A percentile compares a stretch with the other conserved stretches of the same genome.
phyloP scores from a whole-genome alignment of 176 grass and related monocot genomes.

The Aegilops longissima region DNA sequence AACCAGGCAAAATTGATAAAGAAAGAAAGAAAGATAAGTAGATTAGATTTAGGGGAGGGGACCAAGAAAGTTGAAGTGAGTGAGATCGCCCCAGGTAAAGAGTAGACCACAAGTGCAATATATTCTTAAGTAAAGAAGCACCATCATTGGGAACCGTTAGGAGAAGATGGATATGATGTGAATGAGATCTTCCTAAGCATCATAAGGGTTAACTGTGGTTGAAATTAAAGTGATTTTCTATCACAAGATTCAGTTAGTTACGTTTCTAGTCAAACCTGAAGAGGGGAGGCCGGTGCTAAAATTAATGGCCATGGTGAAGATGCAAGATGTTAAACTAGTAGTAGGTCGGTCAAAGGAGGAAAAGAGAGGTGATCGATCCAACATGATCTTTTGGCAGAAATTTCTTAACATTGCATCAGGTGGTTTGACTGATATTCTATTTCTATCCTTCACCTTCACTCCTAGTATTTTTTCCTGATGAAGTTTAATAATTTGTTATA shows the following conservation, averaged over 20 bases:
- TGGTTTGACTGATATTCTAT: conserved; percentile 27
- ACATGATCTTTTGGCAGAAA: conserved; percentile 11
- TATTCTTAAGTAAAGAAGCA: conserved; percentile 8
- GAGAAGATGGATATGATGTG: conserved; percentile 22
- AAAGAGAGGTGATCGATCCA: conserved; percentile 13
- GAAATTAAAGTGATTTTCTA: not conserved
- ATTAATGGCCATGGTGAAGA: conserved; percentile 1
- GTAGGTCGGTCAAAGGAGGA: conserved; percentile 17
- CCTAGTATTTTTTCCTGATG: not conserved
- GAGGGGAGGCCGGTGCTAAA: not conserved
- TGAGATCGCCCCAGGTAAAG: conserved; percentile 24
- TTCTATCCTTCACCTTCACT: conserved; percentile 17
- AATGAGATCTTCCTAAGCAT: conserved; percentile 24
- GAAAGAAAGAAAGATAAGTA: not conserved
- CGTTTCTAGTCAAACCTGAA: conserved; percentile 14
- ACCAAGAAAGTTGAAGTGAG: conserved; percentile 37
- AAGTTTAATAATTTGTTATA: not conserved
- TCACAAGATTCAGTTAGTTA: not conserved
- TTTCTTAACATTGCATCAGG: conserved; percentile 38
- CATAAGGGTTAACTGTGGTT: not conserved
- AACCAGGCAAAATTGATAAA: not conserved
- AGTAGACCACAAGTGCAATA: conserved; percentile 1
- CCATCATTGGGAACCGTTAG: conserved; percentile 16
- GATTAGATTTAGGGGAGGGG: conserved; percentile 36
- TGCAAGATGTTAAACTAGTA: conserved; percentile 5